These are phyloP conservation scores for Rhazya stricta DNA, from an alignment of 257 asterid genomes.

Conservation along the genomic window DNA sequence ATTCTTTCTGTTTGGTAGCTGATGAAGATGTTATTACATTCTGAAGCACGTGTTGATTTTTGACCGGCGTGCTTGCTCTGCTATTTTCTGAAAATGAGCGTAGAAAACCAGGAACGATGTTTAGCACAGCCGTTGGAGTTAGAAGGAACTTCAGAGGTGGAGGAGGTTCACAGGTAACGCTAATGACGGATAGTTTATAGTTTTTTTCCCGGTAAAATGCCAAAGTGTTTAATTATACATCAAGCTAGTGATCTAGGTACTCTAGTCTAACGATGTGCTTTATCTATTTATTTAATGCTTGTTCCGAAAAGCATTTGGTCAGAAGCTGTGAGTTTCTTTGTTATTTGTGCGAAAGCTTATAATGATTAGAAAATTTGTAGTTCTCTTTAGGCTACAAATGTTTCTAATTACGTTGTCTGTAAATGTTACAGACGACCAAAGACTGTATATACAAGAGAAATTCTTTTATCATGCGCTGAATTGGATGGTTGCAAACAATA, in stretches of 20 bases:
- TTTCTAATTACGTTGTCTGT: not conserved
- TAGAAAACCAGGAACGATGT: slow-evolving; percentile 1
- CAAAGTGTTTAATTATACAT: not conserved
- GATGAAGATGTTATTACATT: not conserved
- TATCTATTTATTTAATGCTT: not conserved
- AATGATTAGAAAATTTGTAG: not conserved
- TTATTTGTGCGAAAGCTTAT: not conserved
- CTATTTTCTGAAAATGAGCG: slow-evolving; percentile 5
- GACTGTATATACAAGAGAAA: slow-evolving; percentile 17
- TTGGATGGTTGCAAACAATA: slow-evolving; percentile 30
- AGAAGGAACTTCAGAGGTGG: not conserved
- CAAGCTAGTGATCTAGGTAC: not conserved
- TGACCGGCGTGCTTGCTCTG: not conserved
- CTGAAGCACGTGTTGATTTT: not conserved
- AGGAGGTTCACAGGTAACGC: slow-evolving; percentile 10
- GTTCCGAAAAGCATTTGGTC: not conserved
- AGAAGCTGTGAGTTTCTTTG: not conserved
- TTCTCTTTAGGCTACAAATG: not conserved
- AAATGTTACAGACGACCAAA: slow-evolving; percentile 6
- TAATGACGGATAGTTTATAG: not conserved
- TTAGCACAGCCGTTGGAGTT: not conserved
- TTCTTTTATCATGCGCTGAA: slow-evolving; percentile 35
- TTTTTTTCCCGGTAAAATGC: not conserved
- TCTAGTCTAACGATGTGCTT: not conserved
- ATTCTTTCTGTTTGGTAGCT: not conserved